Evolutionary conservation across 345 rosid species (phyloP), one percentile per base, ranked within the genome.

Genomic region (Kandelia obovata): DNA sequence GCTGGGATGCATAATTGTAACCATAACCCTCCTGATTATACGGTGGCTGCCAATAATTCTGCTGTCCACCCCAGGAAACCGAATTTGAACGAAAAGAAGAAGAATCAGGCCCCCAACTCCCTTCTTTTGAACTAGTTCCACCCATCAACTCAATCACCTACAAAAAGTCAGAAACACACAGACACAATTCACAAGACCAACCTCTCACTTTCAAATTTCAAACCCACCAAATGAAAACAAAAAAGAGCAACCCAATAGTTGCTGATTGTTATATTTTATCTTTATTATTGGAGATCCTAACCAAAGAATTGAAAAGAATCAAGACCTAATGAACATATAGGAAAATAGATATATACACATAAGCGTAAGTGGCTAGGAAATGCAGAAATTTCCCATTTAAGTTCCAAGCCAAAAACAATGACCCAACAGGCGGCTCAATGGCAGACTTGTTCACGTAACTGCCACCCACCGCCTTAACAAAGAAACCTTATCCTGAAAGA

Each of bases 101-200:
- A 9, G 89, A 78, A 68, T 46, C 62, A 69, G 82, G 82, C 80
- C 89, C 74, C 81, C 71, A 82, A 53, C 79, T 83, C 1, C 23
- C 75, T 10, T 85, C 92, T 71, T 69, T 90, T 6, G 98, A 93
- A 76, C 66, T 81, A 52, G 73, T 82, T 32, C 81, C 74, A 46
- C 98, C 98, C 98, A 93, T 93, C 71, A 80, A 77, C 71, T 68
- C 55, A 65, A 69, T 61, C 64, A 53, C 66, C 79, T 62, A 58
- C 31, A 64, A 25, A 47, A 73, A 32, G 20, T 67, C 70, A 46
- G 21, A 56, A 56, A 56, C 17, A 56, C 28, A 9, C 26, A 5
- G 23, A 56, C 28, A 25, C 59, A 43, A 43, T 43, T 43, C 49
- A 11, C 49, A 43, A 3, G 49, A 43, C 49, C 49, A 43, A 1